Conservation (phyloP, 2,329 filamentous ascomycete genomes). For the Diplodia intermedia region DNA sequence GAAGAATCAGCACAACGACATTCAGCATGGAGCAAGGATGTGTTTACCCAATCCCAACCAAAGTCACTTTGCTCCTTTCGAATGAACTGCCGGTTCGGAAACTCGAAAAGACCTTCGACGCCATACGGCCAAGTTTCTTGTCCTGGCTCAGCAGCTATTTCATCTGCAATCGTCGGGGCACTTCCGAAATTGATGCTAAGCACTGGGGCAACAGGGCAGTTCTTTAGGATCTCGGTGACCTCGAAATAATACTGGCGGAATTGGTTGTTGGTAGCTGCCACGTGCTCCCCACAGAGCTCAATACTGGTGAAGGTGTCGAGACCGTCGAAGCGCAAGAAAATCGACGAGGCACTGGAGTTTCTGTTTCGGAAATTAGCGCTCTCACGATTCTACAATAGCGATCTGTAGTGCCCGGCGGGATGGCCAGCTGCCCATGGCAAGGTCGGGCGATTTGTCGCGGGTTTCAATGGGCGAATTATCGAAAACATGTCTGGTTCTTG, state of each 20-base stretch:
- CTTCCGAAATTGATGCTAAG: constrained; percentile 64
- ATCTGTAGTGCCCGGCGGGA: neutral
- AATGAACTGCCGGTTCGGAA: constrained; percentile 62
- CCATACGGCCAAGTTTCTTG: constrained; percentile 60
- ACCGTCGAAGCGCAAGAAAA: constrained; percentile 67
- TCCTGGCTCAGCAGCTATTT: constrained; percentile 58
- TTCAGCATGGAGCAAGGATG: neutral
- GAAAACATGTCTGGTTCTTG: neutral
- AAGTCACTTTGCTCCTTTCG: constrained; percentile 69
- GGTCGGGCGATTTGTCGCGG: neutral
- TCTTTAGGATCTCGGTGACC: constrained; percentile 55
- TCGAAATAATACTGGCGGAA: constrained; percentile 69
- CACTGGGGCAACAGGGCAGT: constrained; percentile 50
- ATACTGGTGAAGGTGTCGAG: constrained; percentile 67
- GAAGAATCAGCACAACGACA: neutral
- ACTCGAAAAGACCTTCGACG: constrained; percentile 60
- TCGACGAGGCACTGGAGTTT: constrained; percentile 46
- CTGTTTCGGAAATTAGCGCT: constrained; percentile 31
- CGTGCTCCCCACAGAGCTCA: constrained; percentile 60
- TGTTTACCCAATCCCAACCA: constrained; percentile 61
- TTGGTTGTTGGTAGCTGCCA: constrained; percentile 67
- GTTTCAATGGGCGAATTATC: neutral
- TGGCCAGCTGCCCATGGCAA: neutral
- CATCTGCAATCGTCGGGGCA: constrained; percentile 60
- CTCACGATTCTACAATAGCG: neutral